phyloP scores from a whole-genome alignment of 495 filamentous ascomycete species.

The Durotheca rogersii region DNA sequence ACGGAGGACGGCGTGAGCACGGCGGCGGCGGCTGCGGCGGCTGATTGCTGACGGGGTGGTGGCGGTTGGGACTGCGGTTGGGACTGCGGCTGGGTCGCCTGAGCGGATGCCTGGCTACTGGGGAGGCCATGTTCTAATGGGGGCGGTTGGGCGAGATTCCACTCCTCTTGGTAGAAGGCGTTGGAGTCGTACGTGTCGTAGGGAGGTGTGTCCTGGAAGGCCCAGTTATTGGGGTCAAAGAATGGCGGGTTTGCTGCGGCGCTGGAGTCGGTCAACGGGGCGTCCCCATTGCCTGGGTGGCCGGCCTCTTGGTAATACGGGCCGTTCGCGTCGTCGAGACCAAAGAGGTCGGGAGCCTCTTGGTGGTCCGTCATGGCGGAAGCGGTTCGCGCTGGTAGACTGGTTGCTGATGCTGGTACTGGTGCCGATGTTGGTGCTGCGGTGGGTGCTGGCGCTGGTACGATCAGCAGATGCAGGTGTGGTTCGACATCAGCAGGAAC shows the following conservation, averaged over 20 bases:
- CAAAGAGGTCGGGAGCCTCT: slow-evolving; percentile 35
- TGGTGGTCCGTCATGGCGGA: slow-evolving; percentile 33
- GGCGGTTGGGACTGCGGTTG: slow-evolving; percentile 10
- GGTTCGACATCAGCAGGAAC: slow-evolving; percentile 39
- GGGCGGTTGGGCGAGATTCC: slow-evolving; percentile 32
- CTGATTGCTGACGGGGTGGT: slow-evolving; percentile 16
- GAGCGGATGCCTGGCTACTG: background rate
- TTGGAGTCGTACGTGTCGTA: slow-evolving; percentile 43
- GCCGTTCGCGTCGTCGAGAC: slow-evolving; percentile 34
- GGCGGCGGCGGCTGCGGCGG: slow-evolving; percentile 8
- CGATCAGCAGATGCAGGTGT: slow-evolving; percentile 39
- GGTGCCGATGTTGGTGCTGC: slow-evolving; percentile 20
- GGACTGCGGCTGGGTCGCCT: slow-evolving; percentile 16
- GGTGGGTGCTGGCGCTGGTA: slow-evolving; percentile 26
- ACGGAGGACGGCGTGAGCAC: slow-evolving; percentile 21
- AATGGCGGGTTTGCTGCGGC: slow-evolving; percentile 35
- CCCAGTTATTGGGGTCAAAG: slow-evolving; percentile 39
- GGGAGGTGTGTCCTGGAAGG: slow-evolving; percentile 47
- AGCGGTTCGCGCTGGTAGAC: background rate
- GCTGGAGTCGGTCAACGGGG: slow-evolving; percentile 27
- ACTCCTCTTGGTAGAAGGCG: slow-evolving; percentile 36
- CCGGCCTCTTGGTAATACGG: slow-evolving; percentile 33
- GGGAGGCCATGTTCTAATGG: slow-evolving; percentile 29
- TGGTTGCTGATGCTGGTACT: slow-evolving; percentile 14
- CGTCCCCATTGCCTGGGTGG: slow-evolving; percentile 34